Evolutionary conservation across 371 early-diverging fungal genomes (phyloP), one percentile per base, ranked within the genome.

Genomic region (Mortierella sp.): DNA sequence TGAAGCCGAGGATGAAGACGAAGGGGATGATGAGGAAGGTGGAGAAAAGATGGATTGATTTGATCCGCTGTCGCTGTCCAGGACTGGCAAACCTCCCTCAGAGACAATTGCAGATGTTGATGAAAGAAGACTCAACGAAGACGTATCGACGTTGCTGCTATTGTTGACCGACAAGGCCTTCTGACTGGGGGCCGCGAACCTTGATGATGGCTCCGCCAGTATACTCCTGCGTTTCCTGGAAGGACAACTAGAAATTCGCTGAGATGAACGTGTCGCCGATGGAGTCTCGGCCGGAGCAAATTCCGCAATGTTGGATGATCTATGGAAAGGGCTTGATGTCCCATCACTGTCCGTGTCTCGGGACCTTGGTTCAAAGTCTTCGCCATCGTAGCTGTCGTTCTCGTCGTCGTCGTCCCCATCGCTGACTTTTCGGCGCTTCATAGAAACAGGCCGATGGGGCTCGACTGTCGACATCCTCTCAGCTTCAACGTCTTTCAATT

Each of bases 81-180:
- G 6, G 7, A 14, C 28, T 6, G 58, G 38, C 30, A 56, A 49
- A 16, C 50, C 26, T 14, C 64, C 64, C 14, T 47, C 55, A 14
- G 72, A 66, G 26, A 72, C 67, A 27, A 72, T 13, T 7, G 58
- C 67, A 16, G 72, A 72, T 14, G 72, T 72, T 10, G 61, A 54
- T 3, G 67, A 72, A 24, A 72, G 63, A 18, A 72, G 46, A 42
- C 72, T 62, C 41, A 72, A 50, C 28, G 67, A 72, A 19, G 72
- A 62, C 6, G 67, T 61, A 23, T 72, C 72, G 24, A 71, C 39
- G 34, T 24, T 27, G 24, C 24, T 52, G 42, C 27, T 46, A 23
- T 39, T 31, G n/a, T n/a, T n/a, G n/a, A 21, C 12, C 48, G 45
- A 48, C 28, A 39, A 39, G 18, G 27, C 38, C 42, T 28, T 19